Evolutionary conservation across 257 asterid genomes (phyloP).

Genomic region (Euphrasia confusa): DNA sequence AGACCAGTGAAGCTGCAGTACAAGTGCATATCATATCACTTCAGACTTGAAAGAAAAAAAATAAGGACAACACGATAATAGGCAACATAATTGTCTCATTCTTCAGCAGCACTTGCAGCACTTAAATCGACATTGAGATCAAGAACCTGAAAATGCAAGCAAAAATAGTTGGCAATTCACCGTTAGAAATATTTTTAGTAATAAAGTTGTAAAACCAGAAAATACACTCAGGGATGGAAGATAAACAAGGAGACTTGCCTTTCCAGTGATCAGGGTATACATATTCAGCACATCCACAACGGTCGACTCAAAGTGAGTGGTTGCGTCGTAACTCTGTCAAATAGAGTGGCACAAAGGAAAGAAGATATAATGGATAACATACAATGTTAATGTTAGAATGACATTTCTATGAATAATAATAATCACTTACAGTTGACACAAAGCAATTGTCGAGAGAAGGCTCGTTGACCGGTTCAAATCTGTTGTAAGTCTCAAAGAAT

Average conservation of each 20-base stretch:
- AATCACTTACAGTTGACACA: conserved; percentile 66
- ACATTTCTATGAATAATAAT: neutral
- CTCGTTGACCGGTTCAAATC: conserved; percentile 85
- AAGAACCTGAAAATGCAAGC: too few species aligned
- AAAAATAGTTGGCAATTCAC: too few species aligned
- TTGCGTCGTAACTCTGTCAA: conserved; percentile 57
- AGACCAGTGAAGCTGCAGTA: too few species aligned
- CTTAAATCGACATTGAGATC: too few species aligned
- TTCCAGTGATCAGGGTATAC: conserved; percentile 63
- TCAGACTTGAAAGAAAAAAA: too few species aligned
- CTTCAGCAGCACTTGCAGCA: too few species aligned
- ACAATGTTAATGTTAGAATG: conserved; percentile 9
- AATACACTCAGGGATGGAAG: too few species aligned
- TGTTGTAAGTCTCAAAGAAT: conserved; percentile 77
- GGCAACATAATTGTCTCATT: too few species aligned
- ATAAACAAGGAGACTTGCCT: conserved; percentile 28
- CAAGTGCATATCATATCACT: too few species aligned
- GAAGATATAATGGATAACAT: conserved; percentile 8
- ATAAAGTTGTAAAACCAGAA: too few species aligned
- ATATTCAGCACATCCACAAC: conserved; percentile 57
- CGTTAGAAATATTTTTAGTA: too few species aligned
- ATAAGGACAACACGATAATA: too few species aligned
- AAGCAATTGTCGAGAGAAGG: conserved; percentile 83
- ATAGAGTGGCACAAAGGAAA: conserved; percentile 18
- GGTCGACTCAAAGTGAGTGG: conserved; percentile 65